Base-by-base conservation (phyloP, 495 filamentous ascomycete species). In the Penicillium dipodomyicola region DNA sequence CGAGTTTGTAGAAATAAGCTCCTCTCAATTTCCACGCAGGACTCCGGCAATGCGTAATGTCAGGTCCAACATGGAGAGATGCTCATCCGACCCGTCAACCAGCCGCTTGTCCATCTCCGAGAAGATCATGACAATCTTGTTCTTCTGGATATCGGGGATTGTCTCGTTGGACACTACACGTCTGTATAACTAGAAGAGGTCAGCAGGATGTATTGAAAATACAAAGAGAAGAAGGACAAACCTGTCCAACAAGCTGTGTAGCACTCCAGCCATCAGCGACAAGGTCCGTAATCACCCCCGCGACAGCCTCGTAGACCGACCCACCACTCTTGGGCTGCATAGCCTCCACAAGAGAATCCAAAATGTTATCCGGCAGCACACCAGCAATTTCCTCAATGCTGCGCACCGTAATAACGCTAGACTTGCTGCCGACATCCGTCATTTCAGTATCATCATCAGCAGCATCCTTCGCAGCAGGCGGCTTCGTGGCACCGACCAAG, bases 241-340 rank as follows among this genome's bases (percentile, higher is more conserved):
- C 87, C 81, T 92, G 92, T 7, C 80, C 69, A 44, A 97, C 77
- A 19, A 95, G 78, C 75, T 97, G 94, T 17, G 86, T 85, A n/a
- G 93, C 94, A 74, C 91, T 96, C 95, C 94, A 99, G 22, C 94
- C 94, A 75, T 99, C 94, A 14, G 94, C 93, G 56, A 97, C 87
- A 79, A 97, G 84, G 67, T 95, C 87, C 63, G 88, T 87, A 7
- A 97, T 86, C 19, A 88, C 84, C 62, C 82, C 87, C 0, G 89
- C 82, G 11, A 99, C 80, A 35, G 82, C 80, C 54, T 84, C 82
- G 65, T 93, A 97, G 1, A 83, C 79, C 14, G 85, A 82, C 0
- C 80, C 82, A 49, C 72, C 71, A 30, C 79, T 80, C 60, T 75
- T 83, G 10, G 90, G 90, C 66, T 89, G 87, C 81, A 97, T 90